These are phyloP conservation scores for Cadophora sp. DNA, from an alignment of 2,329 filamentous ascomycete genomes.

Conservation along the genomic window DNA sequence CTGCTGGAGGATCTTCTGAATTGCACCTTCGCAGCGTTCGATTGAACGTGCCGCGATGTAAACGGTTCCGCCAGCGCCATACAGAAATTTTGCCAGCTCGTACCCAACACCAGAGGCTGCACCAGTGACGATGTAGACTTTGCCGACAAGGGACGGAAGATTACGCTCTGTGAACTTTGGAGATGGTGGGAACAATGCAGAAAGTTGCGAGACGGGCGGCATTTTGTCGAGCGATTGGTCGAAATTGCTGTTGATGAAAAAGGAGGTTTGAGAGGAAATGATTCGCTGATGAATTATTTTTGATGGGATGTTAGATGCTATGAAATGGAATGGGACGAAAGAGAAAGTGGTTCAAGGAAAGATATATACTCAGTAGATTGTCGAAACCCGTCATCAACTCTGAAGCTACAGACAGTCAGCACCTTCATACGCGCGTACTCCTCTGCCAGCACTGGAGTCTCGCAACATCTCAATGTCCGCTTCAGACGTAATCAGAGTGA, in stretches of 20 bases:
- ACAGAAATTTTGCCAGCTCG: conserved; percentile 57
- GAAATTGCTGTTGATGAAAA: not conserved
- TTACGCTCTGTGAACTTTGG: conserved; percentile 52
- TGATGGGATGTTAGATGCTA: not conserved
- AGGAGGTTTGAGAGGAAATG: too few relatives aligned
- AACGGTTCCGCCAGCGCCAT: conserved; percentile 55
- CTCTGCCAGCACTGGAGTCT: not conserved
- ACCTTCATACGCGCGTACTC: not conserved
- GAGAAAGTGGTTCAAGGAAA: not conserved
- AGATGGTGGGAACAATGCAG: conserved; percentile 44
- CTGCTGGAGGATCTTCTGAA: conserved; percentile 46
- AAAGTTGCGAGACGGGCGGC: conserved; percentile 23
- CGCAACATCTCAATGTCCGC: not conserved
- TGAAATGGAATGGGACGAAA: not conserved
- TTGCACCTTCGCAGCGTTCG: conserved; percentile 50
- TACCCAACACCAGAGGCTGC: conserved; percentile 49
- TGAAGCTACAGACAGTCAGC: not conserved
- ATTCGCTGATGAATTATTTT: too few relatives aligned
- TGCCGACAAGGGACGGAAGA: conserved; percentile 49
- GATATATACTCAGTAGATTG: not conserved
- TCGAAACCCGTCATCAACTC: not conserved
- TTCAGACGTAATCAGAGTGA: not conserved
- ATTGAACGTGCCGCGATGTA: conserved; percentile 56
- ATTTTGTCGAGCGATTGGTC: conserved; percentile 1
- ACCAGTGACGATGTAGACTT: conserved; percentile 52